Percentiles rank a stretch among this genome's conserved stretches.
Conservation (phyloP, 1,284 basidiomycete species). For the Porodaedalea pini region DNA sequence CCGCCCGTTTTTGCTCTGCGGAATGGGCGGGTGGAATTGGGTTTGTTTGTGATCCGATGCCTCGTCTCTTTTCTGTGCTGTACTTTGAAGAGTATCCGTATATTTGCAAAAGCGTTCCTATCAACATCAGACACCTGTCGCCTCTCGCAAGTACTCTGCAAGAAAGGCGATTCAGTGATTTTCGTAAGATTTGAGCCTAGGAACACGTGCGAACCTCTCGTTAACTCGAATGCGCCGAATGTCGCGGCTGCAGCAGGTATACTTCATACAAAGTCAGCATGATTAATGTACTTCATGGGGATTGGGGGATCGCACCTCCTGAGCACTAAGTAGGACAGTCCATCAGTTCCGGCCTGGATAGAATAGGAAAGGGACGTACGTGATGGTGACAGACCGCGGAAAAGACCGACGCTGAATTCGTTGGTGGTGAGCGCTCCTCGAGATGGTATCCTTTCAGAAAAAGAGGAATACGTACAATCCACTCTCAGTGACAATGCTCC, state of each 20-base stretch:
- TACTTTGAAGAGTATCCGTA: background rate
- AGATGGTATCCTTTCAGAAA: conserved; percentile 19
- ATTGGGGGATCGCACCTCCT: conserved; percentile 45
- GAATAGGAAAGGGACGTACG: conserved; percentile 39
- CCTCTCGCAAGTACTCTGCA: conserved; percentile 29
- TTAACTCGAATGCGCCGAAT: conserved; percentile 89
- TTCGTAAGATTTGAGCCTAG: background rate
- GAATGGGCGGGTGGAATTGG: too few relatives aligned
- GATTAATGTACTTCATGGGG: background rate
- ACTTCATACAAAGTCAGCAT: conserved; percentile 35
- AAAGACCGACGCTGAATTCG: conserved; percentile 57
- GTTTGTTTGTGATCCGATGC: too few relatives aligned
- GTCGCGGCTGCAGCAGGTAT: conserved; percentile 90
- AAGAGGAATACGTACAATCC: conserved; percentile 58
- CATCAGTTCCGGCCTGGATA: background rate
- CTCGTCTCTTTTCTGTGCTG: background rate
- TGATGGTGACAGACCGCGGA: conserved; percentile 70
- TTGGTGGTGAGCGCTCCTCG: background rate
- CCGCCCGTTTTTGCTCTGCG: too few relatives aligned
- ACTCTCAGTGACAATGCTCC: conserved; percentile 65
- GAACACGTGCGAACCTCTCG: conserved; percentile 50
- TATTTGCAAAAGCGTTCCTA: background rate
- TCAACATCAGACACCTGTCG: conserved; percentile 27
- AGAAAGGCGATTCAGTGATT: background rate
- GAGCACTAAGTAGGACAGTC: conserved; percentile 38